phyloP scores from a whole-genome alignment of 2,329 filamentous ascomycete species.

The Hortaea sp. region DNA sequence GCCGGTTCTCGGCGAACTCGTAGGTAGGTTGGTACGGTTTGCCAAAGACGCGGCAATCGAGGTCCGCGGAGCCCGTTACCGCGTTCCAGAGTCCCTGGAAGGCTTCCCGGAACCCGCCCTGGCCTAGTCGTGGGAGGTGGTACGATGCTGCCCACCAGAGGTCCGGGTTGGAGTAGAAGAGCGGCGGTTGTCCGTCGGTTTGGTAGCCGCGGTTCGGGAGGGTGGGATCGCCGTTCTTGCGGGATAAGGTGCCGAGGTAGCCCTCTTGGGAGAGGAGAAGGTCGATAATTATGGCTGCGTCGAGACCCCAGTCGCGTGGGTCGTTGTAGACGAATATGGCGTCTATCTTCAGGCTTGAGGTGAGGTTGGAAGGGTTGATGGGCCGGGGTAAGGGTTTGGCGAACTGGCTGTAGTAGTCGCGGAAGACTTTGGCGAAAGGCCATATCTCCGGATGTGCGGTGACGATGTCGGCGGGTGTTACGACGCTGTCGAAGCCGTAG shows the following conservation, averaged over 20 bases:
- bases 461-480: constrained; percentile 79
- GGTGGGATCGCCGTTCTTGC: constrained; percentile 54
- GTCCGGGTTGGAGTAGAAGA: constrained; percentile 88
- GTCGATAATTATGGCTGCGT: constrained; percentile 76
- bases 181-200: constrained; percentile 63
- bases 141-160: constrained; percentile 81
- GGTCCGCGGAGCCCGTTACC: constrained; percentile 48
- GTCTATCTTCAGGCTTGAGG: constrained; percentile 63
- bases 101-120: constrained; percentile 80
- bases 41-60: constrained; percentile 58
- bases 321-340: constrained; percentile 93
- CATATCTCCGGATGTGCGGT: constrained; percentile 64
- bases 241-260: constrained; percentile 67
- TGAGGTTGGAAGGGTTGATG: constrained; percentile 32
- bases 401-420: constrained; percentile 49
- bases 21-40: constrained; percentile 76
- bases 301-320: constrained; percentile 89
- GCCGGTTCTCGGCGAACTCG: constrained; percentile 66
- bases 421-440: constrained; percentile 66
- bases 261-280: constrained; percentile 70
- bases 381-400: constrained; percentile 48
- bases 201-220: constrained; percentile 72
- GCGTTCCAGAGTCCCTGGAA: constrained; percentile 70
- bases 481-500: constrained; percentile 47
- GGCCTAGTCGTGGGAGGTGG: constrained; percentile 76